Base-by-base conservation (phyloP, 2,329 filamentous ascomycete genomes). In the Exophiala spinifera region DNA sequence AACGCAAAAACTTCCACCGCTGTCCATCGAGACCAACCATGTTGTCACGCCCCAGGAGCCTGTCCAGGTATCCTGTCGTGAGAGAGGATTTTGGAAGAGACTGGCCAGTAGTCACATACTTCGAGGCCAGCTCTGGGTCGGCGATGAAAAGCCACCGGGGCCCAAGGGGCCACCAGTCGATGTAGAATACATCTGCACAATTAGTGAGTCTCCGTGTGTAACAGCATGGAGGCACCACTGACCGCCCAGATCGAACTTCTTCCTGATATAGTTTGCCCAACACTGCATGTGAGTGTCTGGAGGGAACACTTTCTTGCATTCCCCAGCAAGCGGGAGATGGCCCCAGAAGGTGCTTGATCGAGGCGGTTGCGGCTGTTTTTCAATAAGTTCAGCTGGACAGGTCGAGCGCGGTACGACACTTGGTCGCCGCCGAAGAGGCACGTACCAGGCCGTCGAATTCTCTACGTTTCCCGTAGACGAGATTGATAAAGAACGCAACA, bases 1-100 rank as follows among this genome's bases (percentile, higher is more conserved):
- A 61, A 33, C 67, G 63, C 23, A 69, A 59, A 0, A 46, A 46
- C 49, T 67, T 70, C 67, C 67, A 69, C 17, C 63, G 23, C 13
- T 59, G 51, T 2, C 63, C 65, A 46, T 69, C 63, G 21, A 64
- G 44, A 6, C 51, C 46, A 6, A 64, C 56, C 31, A 67, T 57
- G 46, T 65, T 62, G 36, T 60, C 52, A 8, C 46, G 40, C 6
- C 60, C 57, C 14, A 63, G 53, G 34, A 66, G 55, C 11, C 45
- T 55, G 28, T 51, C 28, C 15, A 67, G 42, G 28, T 52, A 61
- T 3, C 49, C 21, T 2, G 48, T 43, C 4, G 55, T 36, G 19
- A 51, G 42, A 6, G 15, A 20, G 28, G 56, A 56, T 49, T 67
- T 67, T 1, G 59, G 64, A 11, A 65, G 58, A 4, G 52, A 60